Base-by-base conservation (phyloP, 305 asterid species). In the Fraxinus baroniana region DNA sequence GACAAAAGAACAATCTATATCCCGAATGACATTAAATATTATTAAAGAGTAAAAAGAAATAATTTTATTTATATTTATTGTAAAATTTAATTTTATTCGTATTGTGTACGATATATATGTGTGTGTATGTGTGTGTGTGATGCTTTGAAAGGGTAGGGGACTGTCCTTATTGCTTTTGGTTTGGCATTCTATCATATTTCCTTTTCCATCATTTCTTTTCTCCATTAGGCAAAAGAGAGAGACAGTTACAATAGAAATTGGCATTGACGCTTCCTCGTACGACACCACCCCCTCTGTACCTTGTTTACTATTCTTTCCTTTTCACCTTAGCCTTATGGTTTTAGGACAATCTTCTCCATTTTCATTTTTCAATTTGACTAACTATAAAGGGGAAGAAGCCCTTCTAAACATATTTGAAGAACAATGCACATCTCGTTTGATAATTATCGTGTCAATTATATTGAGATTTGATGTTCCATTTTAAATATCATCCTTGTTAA, bases 201-300 rank as follows among this genome's bases (percentile, higher is more conserved):
- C 83, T 86, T 90, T 86, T 88, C 84, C 85, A 81, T 84, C 85
- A 79, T 84, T 84, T 80, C 92, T 88, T 85, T 84, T 80, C 92
- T 89, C 85, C 79, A 85, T 78, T 84, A 85, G 88, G 91, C 84
- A 86, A 86, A 89, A 85, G 86, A 88, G 90, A 86, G 83, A 88
- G 90, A 86, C 85, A 84, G 82, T 55, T 85, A 62, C 32, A 22
- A 84, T 84, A 57, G 77, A 80, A 89, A 83, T 83, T 88, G 93
- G 94, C 89, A 91, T 84, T 89, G 94, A 90, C 95, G 87, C 91
- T 86, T 89, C 97, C 93, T 93, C 93, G 92, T 91, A 89, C 90
- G 74, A 57, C 71, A 12, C 28, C 80, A 78, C 85, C 15, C 37
- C 30, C 36, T 28, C 15, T 81, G 78, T 79, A 84, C 85, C 80